Conservation (phyloP, 2,329 filamentous ascomycete genomes). For the Fusarium albosuccineum region DNA sequence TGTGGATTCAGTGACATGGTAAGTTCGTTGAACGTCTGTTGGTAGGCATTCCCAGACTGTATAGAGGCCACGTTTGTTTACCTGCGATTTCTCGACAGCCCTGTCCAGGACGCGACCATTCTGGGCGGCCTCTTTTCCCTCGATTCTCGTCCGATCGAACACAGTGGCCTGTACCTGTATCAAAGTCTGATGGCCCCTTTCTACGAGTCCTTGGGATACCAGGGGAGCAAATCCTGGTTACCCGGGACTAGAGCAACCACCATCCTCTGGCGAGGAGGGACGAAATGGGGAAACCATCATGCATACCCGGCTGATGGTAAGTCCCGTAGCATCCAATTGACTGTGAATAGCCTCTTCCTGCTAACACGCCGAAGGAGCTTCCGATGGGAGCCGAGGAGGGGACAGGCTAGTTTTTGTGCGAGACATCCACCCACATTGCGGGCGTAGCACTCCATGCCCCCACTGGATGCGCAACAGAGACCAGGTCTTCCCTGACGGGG, state of each 20-base stretch:
- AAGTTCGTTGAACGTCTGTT: background rate
- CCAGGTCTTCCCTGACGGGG: constrained; percentile 31
- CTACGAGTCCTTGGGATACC: background rate
- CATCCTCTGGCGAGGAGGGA: background rate
- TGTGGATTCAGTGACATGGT: background rate
- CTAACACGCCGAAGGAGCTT: constrained; percentile 10
- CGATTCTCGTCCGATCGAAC: constrained; percentile 1
- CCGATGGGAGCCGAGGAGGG: constrained; percentile 32
- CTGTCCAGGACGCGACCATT: too few relatives aligned
- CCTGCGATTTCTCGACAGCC: too few relatives aligned
- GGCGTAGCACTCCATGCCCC: constrained; percentile 25
- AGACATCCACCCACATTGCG: constrained; percentile 17
- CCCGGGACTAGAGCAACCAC: background rate
- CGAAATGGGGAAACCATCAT: background rate
- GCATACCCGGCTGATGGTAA: background rate
- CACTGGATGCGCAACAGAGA: constrained; percentile 19
- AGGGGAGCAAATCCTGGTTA: background rate
- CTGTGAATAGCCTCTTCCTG: constrained; percentile 10
- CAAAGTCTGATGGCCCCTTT: background rate
- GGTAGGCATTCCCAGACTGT: background rate
- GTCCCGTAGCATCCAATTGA: background rate
- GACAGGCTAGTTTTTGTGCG: constrained; percentile 25
- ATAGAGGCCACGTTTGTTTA: background rate
- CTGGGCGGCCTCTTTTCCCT: background rate
- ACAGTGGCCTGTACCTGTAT: constrained; percentile 15